phyloP scores from a whole-genome alignment of 768 basidiomycete genomes.

The Suillus sp. region DNA sequence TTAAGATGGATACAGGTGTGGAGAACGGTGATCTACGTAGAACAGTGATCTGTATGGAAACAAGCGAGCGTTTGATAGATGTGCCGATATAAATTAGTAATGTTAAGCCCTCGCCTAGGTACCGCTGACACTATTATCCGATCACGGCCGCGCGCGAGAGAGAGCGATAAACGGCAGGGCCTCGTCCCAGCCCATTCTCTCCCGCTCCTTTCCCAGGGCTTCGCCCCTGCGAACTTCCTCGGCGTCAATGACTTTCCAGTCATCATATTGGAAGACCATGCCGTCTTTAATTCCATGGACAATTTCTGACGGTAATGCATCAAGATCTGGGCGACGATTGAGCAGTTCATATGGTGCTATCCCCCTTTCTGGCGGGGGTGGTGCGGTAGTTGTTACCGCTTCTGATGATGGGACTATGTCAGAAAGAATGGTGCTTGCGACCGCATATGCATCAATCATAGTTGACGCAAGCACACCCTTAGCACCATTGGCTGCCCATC shows the following conservation, averaged over 20 bases:
- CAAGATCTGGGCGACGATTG: slow-evolving; percentile 41
- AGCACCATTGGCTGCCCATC: slow-evolving; percentile 93
- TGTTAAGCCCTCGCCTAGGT: neutral
- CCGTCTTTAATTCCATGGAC: slow-evolving; percentile 42
- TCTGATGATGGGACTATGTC: slow-evolving; percentile 46
- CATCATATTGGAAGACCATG: slow-evolving; percentile 59
- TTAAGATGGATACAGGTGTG: neutral
- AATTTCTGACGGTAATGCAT: slow-evolving; percentile 52
- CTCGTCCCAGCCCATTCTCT: slow-evolving; percentile 74
- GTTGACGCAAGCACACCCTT: slow-evolving; percentile 90
- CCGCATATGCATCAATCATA: slow-evolving; percentile 88
- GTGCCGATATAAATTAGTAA: neutral
- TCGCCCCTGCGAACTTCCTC: slow-evolving; percentile 70
- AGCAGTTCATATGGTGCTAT: slow-evolving; percentile 27
- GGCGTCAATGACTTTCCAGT: slow-evolving; percentile 75
- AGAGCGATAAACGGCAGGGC: slow-evolving; percentile 38
- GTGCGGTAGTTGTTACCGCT: slow-evolving; percentile 19
- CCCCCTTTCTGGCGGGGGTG: slow-evolving; percentile 12
- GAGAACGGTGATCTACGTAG: neutral
- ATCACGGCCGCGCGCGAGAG: slow-evolving; percentile 6
- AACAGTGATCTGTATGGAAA: neutral
- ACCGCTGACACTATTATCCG: neutral
- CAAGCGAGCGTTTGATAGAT: neutral
- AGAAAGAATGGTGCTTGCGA: slow-evolving; percentile 68
- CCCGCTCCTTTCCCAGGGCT: slow-evolving; percentile 65